These are phyloP conservation scores for Cantharellus anzutake DNA, from an alignment of 768 basidiomycete species.

Conservation along the genomic window DNA sequence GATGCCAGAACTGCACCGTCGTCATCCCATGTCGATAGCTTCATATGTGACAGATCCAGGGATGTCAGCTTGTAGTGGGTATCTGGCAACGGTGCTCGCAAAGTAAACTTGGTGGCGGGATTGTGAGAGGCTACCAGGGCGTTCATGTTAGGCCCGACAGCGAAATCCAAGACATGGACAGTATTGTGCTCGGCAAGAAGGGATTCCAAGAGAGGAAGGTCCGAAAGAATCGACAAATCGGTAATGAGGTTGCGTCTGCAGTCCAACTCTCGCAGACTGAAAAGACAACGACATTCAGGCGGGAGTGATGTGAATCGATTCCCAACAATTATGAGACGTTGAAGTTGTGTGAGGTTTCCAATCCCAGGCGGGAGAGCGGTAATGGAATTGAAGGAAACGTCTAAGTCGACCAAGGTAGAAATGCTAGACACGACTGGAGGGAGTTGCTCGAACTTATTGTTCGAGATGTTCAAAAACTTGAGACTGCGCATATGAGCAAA, in stretches of 20 bases:
- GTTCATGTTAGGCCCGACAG: conserved; percentile 43
- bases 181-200: conserved; percentile 71
- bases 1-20: conserved; percentile 32
- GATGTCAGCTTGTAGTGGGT: conserved; percentile 36
- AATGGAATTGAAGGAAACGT: conserved; percentile 88
- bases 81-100: conserved; percentile 20
- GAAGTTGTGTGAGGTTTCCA: conserved; percentile 44
- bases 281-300: conserved; percentile 33
- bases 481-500: conserved; percentile 58
- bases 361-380: conserved; percentile 64
- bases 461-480: conserved; percentile 76
- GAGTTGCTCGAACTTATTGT: conserved; percentile 73
- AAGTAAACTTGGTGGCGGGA: conserved; percentile 44
- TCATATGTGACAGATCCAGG: conserved; percentile 75
- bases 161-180: conserved; percentile 62
- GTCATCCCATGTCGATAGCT: conserved; percentile 69
- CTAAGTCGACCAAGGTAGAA: conserved; percentile 57
- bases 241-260: conserved; percentile 69
- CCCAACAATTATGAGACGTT: conserved; percentile 64
- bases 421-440: conserved; percentile 62
- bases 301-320: conserved; percentile 67
- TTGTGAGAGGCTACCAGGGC: conserved; percentile 15
- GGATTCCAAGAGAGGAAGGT: conserved; percentile 45
- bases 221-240: conserved; percentile 50
- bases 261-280: conserved; percentile 51